These are phyloP conservation scores for Cinchona pubescens DNA, from an alignment of 257 asterid genomes.

Conservation along the genomic window DNA sequence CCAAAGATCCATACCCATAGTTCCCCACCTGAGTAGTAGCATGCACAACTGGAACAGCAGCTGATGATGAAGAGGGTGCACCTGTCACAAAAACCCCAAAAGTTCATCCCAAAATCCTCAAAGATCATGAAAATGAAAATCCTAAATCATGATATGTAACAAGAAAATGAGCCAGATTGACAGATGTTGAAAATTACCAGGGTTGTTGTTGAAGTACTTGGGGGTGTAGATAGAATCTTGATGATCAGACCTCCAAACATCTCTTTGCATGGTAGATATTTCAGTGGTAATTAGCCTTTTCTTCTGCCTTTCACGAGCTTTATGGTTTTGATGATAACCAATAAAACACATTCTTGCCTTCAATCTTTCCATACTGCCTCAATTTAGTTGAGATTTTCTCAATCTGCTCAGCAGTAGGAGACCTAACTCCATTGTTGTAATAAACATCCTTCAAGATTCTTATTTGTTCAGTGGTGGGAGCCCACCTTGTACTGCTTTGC, in stretches of 20 bases:
- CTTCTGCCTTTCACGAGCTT: constrained; percentile 97
- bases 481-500: constrained; percentile 92
- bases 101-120: background rate
- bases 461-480: constrained; percentile 90
- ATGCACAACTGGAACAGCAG: constrained; percentile 35
- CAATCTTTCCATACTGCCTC: constrained; percentile 93
- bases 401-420: constrained; percentile 92
- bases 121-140: background rate
- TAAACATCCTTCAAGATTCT: constrained; percentile 89
- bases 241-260: constrained; percentile 23
- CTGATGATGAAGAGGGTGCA: constrained; percentile 55
- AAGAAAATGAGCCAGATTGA: background rate
- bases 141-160: background rate
- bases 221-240: constrained; percentile 30
- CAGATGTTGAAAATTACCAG: constrained; percentile 2
- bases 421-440: constrained; percentile 92
- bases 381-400: constrained; percentile 88
- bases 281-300: constrained; percentile 65
- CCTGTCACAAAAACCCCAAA: constrained; percentile 26
- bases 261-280: constrained; percentile 26
- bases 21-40: constrained; percentile 38
- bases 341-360: constrained; percentile 92
- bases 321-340: constrained; percentile 99
- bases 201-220: constrained; percentile 33
- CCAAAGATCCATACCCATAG: constrained; percentile 62